phyloP scores from a whole-genome alignment of 2,329 filamentous ascomycete genomes.

The Epichloe sp. region DNA sequence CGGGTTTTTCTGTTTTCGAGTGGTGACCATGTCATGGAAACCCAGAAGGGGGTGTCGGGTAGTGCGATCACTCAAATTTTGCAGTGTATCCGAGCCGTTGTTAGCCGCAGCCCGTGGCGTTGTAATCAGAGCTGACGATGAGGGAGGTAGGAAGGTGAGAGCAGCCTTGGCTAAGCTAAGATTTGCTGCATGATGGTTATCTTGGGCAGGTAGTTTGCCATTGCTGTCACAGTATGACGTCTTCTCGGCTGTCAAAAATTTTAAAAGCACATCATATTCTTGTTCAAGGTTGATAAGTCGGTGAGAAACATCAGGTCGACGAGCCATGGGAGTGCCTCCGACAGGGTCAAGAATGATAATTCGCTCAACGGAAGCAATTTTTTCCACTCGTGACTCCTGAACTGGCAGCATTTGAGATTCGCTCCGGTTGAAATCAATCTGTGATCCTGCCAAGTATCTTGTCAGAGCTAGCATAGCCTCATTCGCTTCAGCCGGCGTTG shows the following conservation, averaged over 20 bases:
- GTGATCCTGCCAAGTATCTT: conserved; percentile 58
- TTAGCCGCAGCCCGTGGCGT: conserved; percentile 70
- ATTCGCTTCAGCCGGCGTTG: conserved; percentile 30
- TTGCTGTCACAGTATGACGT: not conserved
- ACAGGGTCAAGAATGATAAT: conserved; percentile 80
- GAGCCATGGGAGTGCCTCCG: conserved; percentile 65
- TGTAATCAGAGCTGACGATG: conserved; percentile 79
- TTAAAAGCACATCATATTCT: conserved; percentile 59
- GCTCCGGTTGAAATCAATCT: conserved; percentile 20
- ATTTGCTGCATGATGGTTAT: conserved; percentile 49
- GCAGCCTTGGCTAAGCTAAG: conserved; percentile 57
- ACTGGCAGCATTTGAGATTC: conserved; percentile 7
- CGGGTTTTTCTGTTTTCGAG: conserved; percentile 55
- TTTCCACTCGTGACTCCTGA: conserved; percentile 26
- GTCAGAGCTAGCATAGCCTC: conserved; percentile 67
- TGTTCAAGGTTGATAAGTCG: conserved; percentile 85
- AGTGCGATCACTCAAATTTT: not conserved
- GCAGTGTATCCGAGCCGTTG: conserved; percentile 5
- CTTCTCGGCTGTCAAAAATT: conserved; percentile 36
- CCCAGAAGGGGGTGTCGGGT: conserved; percentile 39
- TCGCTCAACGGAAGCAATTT: conserved; percentile 58
- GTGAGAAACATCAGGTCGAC: conserved; percentile 22
- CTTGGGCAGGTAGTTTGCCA: conserved; percentile 3
- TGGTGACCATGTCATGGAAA: conserved; percentile 38
- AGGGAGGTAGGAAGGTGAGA: conserved; percentile 64